Evolutionary conservation across 768 basidiomycete genomes (phyloP), one percentile per base, ranked within the genome.

Genomic region (Glaciozyma martinii): DNA sequence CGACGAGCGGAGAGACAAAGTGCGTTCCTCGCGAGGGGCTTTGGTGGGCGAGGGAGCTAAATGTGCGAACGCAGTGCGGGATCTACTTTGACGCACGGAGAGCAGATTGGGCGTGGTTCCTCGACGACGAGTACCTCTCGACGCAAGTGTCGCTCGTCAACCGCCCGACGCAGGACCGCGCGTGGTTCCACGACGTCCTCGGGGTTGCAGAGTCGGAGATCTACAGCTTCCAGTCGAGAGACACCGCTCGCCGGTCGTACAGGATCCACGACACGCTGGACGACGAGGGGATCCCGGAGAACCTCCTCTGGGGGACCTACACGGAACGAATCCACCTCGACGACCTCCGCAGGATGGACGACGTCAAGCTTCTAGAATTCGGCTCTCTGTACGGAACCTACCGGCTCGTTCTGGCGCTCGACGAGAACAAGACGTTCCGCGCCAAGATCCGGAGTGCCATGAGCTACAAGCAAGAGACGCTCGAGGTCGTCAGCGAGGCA

Each of bases 301-400:
- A 6, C 42, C 59, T 1, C 55, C 59, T 15, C 29, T 66, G 55
- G 56, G 66, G 21, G 12, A 40, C 37, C 37, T 42, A 66, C 19
- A 49, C 54, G 15, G 55, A 60, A 23, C 37, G 66, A 25, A 13
- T 37, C 33, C 50, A 50, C 25, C 32, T 42, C 4, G 37, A 47
- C 32, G 23, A 58, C 56, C 37, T 40, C 10, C 37, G 37, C 3
- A 40, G 12, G 12, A 40, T 40, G 37, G 33, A 13, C 37, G 37
- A 42, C 18, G 42, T 30, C n/a, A 52, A 60, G 16, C 54, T 70
- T 2, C 54, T 70, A 27, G 49, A 44, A 25, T 70, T 70, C 32
- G 65, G 65, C 6, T 59, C 56, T 40, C 43, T 70, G 3, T 70
- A 65, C 49, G 53, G 56, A 8, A 54, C 63, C 16, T 19, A 53